Conservation (phyloP, 352 stramenopile genomes). For the Phytophthora pluvialis region DNA sequence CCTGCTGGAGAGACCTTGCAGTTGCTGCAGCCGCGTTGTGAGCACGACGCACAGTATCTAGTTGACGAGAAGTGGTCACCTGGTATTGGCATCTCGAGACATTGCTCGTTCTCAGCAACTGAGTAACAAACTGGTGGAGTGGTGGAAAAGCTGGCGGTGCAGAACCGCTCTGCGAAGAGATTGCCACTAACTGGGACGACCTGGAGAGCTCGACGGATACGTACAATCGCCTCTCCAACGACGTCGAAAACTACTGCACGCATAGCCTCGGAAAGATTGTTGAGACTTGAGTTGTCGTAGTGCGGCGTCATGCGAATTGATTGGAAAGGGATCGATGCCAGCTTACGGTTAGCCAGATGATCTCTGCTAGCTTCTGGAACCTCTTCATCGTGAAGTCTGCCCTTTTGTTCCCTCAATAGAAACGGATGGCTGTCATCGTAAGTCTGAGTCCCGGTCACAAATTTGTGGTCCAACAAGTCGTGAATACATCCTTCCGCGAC, state of each 20-base stretch:
- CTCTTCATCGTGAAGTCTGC: conserved; percentile 2
- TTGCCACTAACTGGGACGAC: conserved; percentile 75
- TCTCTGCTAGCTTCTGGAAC: not conserved
- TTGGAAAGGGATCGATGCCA: conserved; percentile 39
- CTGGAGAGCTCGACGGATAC: conserved; percentile 47
- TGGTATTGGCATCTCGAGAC: conserved; percentile 79
- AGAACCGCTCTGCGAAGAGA: conserved; percentile 61
- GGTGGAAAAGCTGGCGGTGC: conserved; percentile 49
- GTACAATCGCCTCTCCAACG: conserved; percentile 59
- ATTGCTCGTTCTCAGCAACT: conserved; percentile 51
- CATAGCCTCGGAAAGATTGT: conserved; percentile 36
- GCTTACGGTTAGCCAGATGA: conserved; percentile 4
- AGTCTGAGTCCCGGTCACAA: conserved; percentile 12
- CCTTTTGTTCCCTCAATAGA: conserved; percentile 12
- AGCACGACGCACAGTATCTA: conserved; percentile 49
- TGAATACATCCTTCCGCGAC: conserved; percentile 35
- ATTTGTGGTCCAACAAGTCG: conserved; percentile 34
- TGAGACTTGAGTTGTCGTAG: conserved; percentile 64
- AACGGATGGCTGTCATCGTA: conserved; percentile 38
- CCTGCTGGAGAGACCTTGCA: conserved; percentile 47
- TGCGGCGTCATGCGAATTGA: conserved; percentile 72
- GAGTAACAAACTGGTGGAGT: conserved; percentile 57
- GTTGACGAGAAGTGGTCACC: conserved; percentile 53
- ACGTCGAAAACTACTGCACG: conserved; percentile 52
- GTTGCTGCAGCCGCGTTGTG: conserved; percentile 37